These are phyloP conservation scores for Punica granatum DNA, from an alignment of 345 rosid genomes.

Conservation along the genomic window DNA sequence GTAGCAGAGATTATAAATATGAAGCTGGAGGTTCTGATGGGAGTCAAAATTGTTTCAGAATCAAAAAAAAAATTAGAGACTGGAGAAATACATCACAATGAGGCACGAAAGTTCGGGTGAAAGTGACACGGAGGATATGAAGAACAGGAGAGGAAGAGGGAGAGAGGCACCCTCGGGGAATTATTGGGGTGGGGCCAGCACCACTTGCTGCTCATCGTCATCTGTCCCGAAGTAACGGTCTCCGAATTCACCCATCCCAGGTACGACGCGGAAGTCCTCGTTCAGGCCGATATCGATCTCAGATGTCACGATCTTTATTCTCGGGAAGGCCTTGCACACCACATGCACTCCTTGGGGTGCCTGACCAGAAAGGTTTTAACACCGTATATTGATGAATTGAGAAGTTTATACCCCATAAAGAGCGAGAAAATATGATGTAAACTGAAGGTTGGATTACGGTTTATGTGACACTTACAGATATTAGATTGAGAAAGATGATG, in stretches of 20 bases:
- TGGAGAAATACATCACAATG: not conserved
- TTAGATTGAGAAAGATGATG: constrained; percentile 94
- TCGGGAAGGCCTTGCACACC: constrained; percentile 87
- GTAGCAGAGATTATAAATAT: not conserved
- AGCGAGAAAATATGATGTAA: too few species aligned
- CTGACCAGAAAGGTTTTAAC: constrained; percentile 24
- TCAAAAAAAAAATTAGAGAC: constrained; percentile 6
- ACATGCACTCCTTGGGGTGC: constrained; percentile 98
- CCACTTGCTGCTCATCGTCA: constrained; percentile 50
- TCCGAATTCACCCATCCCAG: constrained; percentile 98
- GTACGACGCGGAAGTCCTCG: constrained; percentile 85
- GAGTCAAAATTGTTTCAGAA: constrained; percentile 38
- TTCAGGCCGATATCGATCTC: constrained; percentile 91
- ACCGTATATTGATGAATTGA: not conserved
- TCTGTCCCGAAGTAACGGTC: constrained; percentile 97
- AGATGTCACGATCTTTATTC: constrained; percentile 94
- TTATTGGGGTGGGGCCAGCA: constrained; percentile 9
- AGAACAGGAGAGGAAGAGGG: not conserved
- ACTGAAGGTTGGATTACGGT: not conserved
- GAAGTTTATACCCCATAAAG: too few species aligned
- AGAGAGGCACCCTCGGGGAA: not conserved
- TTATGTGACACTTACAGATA: constrained; percentile 52
- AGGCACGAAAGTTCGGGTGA: not conserved
- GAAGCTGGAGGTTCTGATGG: constrained; percentile 2
- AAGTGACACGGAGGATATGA: not conserved